A percentile compares a stretch with the other conserved stretches of the same genome.
phyloP scores from a whole-genome alignment of 2,329 filamentous ascomycete genomes.

The Trichoderma asperellum region DNA sequence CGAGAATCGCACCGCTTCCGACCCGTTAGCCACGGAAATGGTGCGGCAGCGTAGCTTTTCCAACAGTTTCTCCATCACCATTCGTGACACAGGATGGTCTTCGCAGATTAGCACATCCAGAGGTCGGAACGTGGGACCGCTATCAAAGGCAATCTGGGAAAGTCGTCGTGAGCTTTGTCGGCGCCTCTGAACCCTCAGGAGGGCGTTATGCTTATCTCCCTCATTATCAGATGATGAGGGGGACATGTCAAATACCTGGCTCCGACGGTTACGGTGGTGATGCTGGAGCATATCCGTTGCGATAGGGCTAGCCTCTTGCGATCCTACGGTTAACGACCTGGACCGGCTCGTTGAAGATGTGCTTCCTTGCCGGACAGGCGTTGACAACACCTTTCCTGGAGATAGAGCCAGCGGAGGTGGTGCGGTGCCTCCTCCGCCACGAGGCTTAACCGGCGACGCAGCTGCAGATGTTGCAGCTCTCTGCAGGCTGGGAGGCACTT shows the following conservation, averaged over 20 bases:
- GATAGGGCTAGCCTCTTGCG: constrained; percentile 84
- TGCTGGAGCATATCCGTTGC: constrained; percentile 66
- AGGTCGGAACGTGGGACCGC: constrained; percentile 84
- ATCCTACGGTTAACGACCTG: constrained; percentile 89
- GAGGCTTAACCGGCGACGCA: constrained; percentile 61
- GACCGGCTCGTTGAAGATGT: constrained; percentile 70
- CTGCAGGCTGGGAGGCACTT: constrained; percentile 62
- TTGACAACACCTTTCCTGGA: constrained; percentile 65
- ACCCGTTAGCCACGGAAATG: constrained; percentile 86
- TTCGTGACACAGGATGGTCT: constrained; percentile 92
- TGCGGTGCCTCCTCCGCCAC: constrained; percentile 49
- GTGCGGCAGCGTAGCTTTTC: constrained; percentile 95
- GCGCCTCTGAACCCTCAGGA: constrained; percentile 88
- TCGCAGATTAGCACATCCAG: constrained; percentile 96
- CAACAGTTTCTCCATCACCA: constrained; percentile 98
- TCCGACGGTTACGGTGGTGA: constrained; percentile 85
- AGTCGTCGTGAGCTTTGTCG: constrained; percentile 94
- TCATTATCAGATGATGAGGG: constrained; percentile 98
- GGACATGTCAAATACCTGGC: constrained; percentile 94
- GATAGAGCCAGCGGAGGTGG: constrained; percentile 58
- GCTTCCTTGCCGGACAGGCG: constrained; percentile 61
- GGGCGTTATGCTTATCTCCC: constrained; percentile 84
- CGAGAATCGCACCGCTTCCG: constrained; percentile 89
- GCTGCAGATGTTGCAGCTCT: constrained; percentile 61
- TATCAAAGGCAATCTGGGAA: constrained; percentile 85